These are phyloP conservation scores for Wickerhamiella bombiphila DNA, from an alignment of 805 yeast genomes.

Conservation along the genomic window DNA sequence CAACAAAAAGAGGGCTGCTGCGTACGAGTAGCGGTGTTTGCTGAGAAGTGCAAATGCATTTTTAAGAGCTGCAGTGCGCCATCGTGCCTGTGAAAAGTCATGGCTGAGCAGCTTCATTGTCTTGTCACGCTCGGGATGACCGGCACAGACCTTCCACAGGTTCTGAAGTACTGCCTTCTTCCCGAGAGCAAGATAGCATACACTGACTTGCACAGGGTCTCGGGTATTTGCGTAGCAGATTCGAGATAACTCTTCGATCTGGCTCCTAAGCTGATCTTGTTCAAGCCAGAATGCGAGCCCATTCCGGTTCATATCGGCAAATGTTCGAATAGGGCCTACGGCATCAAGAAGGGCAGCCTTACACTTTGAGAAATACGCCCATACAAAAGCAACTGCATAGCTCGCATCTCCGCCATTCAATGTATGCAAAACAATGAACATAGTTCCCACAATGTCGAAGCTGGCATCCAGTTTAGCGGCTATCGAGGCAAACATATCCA, in stretches of 20 bases:
- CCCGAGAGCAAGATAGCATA: constrained; percentile 62
- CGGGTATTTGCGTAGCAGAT: constrained; percentile 47
- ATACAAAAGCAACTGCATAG: constrained; percentile 30
- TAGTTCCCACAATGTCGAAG: background rate
- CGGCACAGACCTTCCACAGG: constrained; percentile 64
- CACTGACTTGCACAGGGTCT: constrained; percentile 62
- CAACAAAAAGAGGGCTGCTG: constrained; percentile 75
- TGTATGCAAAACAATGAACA: background rate
- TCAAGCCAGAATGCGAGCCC: constrained; percentile 64
- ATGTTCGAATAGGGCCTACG: constrained; percentile 6
- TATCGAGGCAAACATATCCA: background rate
- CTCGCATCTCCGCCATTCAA: background rate
- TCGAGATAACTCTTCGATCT: constrained; percentile 57
- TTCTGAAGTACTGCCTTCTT: constrained; percentile 67
- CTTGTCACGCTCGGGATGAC: constrained; percentile 70
- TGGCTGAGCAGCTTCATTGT: constrained; percentile 63
- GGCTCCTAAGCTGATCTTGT: constrained; percentile 30
- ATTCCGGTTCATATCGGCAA: background rate
- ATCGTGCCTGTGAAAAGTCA: constrained; percentile 59
- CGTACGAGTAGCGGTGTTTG: constrained; percentile 73
- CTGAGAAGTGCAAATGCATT: constrained; percentile 85
- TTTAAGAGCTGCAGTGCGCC: constrained; percentile 81
- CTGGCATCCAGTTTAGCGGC: background rate
- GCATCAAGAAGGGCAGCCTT: constrained; percentile 50
- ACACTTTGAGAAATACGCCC: constrained; percentile 78